phyloP scores from a whole-genome alignment of 1,284 basidiomycete species.

The Meripilus lineatus region DNA sequence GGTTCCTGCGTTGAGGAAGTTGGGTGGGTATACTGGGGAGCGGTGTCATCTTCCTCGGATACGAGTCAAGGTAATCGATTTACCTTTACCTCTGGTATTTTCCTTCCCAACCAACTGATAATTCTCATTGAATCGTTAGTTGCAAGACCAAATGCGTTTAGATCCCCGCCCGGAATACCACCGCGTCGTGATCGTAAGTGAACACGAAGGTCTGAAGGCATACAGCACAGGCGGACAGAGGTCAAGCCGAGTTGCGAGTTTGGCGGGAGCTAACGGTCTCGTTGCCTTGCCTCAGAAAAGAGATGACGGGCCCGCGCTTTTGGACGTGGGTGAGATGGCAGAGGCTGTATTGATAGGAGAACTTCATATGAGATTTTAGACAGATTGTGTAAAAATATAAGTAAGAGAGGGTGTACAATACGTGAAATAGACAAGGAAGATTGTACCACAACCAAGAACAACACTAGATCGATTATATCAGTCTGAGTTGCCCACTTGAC shows the following conservation, averaged over 20 bases:
- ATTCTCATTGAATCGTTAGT: too few relatives aligned
- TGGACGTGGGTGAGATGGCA: conserved; percentile 50
- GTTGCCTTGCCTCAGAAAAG: conserved; percentile 55
- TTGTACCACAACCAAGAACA: neutral
- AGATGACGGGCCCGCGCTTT: conserved; percentile 32
- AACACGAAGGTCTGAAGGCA: conserved; percentile 49
- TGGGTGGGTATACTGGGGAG: conserved; percentile 62
- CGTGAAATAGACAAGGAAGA: conserved; percentile 19
- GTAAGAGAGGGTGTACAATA: conserved; percentile 17
- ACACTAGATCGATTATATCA: neutral
- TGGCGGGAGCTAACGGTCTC: conserved; percentile 75
- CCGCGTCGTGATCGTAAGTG: conserved; percentile 57
- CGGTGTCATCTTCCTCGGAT: conserved; percentile 61
- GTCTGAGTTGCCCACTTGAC: too few relatives aligned
- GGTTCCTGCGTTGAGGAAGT: conserved; percentile 67
- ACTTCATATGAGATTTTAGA: conserved; percentile 32
- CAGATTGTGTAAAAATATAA: too few relatives aligned
- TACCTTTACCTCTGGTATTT: neutral
- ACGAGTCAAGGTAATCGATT: conserved; percentile 52
- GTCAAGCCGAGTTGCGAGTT: conserved; percentile 72
- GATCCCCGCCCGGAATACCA: conserved; percentile 82
- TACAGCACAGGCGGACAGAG: conserved; percentile 82
- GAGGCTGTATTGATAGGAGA: conserved; percentile 68
- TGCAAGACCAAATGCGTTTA: conserved; percentile 57
- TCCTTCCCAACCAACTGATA: too few relatives aligned